Evolutionary conservation across 2,329 filamentous ascomycete species (phyloP).

Genomic region (Botrytis fabae): DNA sequence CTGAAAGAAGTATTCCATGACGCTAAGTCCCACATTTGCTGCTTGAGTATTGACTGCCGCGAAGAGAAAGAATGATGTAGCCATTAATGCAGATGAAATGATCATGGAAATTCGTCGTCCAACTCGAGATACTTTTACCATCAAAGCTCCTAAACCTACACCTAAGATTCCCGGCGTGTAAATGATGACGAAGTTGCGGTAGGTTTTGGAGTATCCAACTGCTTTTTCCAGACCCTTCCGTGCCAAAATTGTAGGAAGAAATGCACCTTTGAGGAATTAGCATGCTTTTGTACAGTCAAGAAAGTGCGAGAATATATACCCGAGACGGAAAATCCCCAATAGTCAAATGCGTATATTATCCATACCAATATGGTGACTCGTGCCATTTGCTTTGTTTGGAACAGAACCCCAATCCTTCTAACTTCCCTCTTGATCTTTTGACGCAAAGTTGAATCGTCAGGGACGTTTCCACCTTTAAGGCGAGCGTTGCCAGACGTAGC

Average conservation of each 20-base stretch:
- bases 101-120: constrained; percentile 39
- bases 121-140: constrained; percentile 29
- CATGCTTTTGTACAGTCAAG: constrained; percentile 20
- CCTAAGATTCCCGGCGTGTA: constrained; percentile 42
- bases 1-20: constrained; percentile 41
- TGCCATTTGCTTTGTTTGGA: constrained; percentile 45
- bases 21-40: constrained; percentile 37
- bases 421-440: constrained; percentile 38
- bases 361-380: constrained; percentile 50
- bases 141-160: constrained; percentile 31
- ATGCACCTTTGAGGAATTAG: constrained; percentile 43
- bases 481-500: not conserved
- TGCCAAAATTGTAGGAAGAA: constrained; percentile 41
- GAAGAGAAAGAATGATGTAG: constrained; percentile 36
- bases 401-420: constrained; percentile 48
- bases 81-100: constrained; percentile 36
- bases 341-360: constrained; percentile 53
- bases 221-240: constrained; percentile 36
- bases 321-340: constrained; percentile 47
- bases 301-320: constrained; percentile 42
- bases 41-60: constrained; percentile 36
- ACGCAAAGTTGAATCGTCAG: not conserved
- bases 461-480: not conserved
- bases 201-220: constrained; percentile 38
- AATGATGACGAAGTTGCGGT: constrained; percentile 43